Percentiles rank a stretch among this genome's conserved stretches.
Evolutionary conservation across 345 rosid genomes (phyloP).

Genomic region (Syzygium aromaticum): DNA sequence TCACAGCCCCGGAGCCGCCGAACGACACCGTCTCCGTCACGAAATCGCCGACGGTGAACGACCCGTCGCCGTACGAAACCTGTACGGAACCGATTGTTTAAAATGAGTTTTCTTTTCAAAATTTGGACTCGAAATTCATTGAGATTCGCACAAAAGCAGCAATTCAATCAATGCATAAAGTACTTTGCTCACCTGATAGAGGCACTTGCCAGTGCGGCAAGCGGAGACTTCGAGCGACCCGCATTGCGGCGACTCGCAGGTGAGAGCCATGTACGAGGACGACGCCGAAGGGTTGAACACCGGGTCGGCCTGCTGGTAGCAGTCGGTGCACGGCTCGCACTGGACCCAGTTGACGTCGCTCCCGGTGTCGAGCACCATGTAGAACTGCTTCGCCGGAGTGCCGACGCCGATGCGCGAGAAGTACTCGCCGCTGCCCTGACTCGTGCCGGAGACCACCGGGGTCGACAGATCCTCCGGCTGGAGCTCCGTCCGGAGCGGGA

Average conservation of each 20-base stretch:
- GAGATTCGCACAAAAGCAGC: neutral
- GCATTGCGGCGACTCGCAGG: conserved; percentile 55
- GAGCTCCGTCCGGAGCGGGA: conserved; percentile 22
- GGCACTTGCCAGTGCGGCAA: conserved; percentile 46
- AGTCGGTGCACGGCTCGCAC: conserved; percentile 68
- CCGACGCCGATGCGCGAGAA: conserved; percentile 80
- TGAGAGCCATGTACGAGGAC: conserved; percentile 42
- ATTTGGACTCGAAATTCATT: neutral
- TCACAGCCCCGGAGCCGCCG: conserved; percentile 32
- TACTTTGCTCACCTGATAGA: conserved; percentile 43
- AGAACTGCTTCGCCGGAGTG: conserved; percentile 51
- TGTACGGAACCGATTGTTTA: conserved; percentile 4
- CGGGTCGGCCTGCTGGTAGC: conserved; percentile 87
- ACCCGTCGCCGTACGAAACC: conserved; percentile 91
- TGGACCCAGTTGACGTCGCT: conserved; percentile 90
- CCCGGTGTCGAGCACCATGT: conserved; percentile 31
- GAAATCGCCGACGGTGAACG: conserved; percentile 69
- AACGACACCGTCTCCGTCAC: conserved; percentile 71
- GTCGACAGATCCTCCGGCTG: conserved; percentile 48
- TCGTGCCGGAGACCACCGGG: conserved; percentile 61
- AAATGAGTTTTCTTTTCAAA: neutral
- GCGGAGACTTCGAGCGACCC: conserved; percentile 35
- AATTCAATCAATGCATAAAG: neutral
- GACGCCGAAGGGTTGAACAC: conserved; percentile 55
- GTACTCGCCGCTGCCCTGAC: conserved; percentile 95